Evolutionary conservation across 306 rosid species (phyloP), one percentile per base, ranked within the genome.

Genomic region (Fragaria vesca): DNA sequence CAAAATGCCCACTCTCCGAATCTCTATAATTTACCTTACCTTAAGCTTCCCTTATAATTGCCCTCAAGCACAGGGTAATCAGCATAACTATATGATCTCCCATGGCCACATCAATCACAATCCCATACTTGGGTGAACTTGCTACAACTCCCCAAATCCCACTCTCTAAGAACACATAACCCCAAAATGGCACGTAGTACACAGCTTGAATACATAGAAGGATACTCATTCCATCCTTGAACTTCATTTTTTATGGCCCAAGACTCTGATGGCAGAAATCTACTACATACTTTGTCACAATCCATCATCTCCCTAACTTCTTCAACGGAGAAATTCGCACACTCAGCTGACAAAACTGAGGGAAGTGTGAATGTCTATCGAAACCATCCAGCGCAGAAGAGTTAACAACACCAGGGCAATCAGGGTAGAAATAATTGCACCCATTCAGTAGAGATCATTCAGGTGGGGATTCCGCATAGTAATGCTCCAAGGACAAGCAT

Each of bases 101-200:
- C 93, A 84, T 81, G 52, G 93, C 71, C 15, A 68, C 67, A 80
- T 92, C 97, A 54, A 95, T 80, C 21, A 89, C 84, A 42, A 87
- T 57, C 15, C 97, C 97, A 58, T 82, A 87, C 69, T 82, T 82
- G 60, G 97, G 96, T 11, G 99, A 93, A 83, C 83, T 93, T 2
- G 80, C 67, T 24, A 91, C 34, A 11, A 95, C 78, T 43, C 34
- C 17, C 67, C 21, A 94, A 45, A 60, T 79, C 83, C 63, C 24
- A 18, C 60, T 80, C 87, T 69, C 78, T 76, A 20, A 79, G 66
- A 50, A 65, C 45, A 57, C 69, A 69, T 38, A 87, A 42, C 52
- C 85, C 81, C 60, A 63, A 69, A 21, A 92, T 45, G 3, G 91
- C 90, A 43, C 42, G 71, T 40, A 81, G 86, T 74, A 89, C 84